Conservation (phyloP, 345 rosid genomes). For the Melaleuca quinquenervia region DNA sequence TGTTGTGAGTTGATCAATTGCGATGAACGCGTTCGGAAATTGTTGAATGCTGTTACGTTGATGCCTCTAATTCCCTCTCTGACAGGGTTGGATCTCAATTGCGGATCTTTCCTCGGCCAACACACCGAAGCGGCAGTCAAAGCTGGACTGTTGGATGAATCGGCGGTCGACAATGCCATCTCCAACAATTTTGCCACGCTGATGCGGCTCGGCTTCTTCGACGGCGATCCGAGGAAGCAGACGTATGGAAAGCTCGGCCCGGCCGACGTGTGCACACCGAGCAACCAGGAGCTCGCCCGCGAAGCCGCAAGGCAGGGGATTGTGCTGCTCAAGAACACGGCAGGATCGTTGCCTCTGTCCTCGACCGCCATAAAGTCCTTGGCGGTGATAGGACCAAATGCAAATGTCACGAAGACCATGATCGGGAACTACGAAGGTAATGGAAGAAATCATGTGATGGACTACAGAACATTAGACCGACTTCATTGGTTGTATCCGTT, state of each 20-base stretch:
- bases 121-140: constrained; percentile 78
- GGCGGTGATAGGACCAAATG: constrained; percentile 91
- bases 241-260: constrained; percentile 69
- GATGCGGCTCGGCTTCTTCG: constrained; percentile 90
- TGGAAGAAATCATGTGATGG: background rate
- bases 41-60: background rate
- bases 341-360: constrained; percentile 57
- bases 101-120: constrained; percentile 64
- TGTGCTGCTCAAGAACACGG: constrained; percentile 64
- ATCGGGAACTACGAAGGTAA: constrained; percentile 91
- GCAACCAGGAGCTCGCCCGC: constrained; percentile 66
- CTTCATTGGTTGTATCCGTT: background rate
- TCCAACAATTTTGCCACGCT: constrained; percentile 76
- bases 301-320: constrained; percentile 96
- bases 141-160: constrained; percentile 44
- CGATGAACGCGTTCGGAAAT: background rate
- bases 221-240: constrained; percentile 77
- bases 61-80: background rate
- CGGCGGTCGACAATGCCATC: constrained; percentile 47
- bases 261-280: constrained; percentile 62
- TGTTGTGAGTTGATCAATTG: background rate
- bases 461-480: background rate
- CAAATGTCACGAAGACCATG: constrained; percentile 90
- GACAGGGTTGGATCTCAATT: constrained; percentile 72
- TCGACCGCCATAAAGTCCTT: constrained; percentile 38